Conservation (phyloP, 1,284 basidiomycete genomes). For the Fomes fomentarius region DNA sequence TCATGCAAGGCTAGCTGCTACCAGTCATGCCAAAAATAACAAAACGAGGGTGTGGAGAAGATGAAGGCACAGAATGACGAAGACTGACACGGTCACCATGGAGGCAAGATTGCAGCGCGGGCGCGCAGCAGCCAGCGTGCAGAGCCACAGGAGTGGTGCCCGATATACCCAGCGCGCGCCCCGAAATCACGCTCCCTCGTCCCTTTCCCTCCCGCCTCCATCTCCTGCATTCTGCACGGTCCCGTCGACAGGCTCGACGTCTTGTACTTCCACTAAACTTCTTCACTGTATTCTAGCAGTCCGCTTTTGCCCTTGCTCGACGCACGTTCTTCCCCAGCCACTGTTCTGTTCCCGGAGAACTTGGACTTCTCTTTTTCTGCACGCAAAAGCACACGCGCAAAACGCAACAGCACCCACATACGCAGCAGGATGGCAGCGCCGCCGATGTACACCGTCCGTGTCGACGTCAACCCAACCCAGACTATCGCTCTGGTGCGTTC, state of each 20-base stretch:
- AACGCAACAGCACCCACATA: slow-evolving; percentile 1
- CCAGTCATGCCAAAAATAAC: slow-evolving; percentile 4
- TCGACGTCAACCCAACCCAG: slow-evolving; percentile 15
- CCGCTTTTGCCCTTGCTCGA: slow-evolving; percentile 23
- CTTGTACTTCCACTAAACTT: slow-evolving; percentile 20
- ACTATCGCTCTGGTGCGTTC: slow-evolving; percentile 21
- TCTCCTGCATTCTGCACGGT: slow-evolving; percentile 17
- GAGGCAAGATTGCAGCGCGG: slow-evolving; percentile 10
- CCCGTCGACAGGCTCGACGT: slow-evolving; percentile 38
- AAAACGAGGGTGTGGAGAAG: slow-evolving; percentile 11
- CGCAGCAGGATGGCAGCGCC: slow-evolving; percentile 21
- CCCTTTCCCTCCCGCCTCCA: slow-evolving; percentile 11
- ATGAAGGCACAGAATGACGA: neutral
- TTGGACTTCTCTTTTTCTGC: neutral
- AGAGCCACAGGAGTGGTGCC: slow-evolving; percentile 15
- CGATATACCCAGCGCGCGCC: slow-evolving; percentile 11
- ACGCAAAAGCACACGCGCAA: neutral
- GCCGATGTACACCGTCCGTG: slow-evolving; percentile 10
- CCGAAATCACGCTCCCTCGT: neutral
- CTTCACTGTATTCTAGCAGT: slow-evolving; percentile 22
- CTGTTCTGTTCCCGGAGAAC: slow-evolving; percentile 21
- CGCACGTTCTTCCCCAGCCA: slow-evolving; percentile 14
- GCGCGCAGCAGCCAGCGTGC: slow-evolving; percentile 1
- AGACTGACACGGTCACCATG: slow-evolving; percentile 18
- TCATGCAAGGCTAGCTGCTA: neutral